These are phyloP conservation scores for Paecilomyces formosus DNA, from an alignment of 2,329 filamentous ascomycete genomes.

Conservation along the genomic window DNA sequence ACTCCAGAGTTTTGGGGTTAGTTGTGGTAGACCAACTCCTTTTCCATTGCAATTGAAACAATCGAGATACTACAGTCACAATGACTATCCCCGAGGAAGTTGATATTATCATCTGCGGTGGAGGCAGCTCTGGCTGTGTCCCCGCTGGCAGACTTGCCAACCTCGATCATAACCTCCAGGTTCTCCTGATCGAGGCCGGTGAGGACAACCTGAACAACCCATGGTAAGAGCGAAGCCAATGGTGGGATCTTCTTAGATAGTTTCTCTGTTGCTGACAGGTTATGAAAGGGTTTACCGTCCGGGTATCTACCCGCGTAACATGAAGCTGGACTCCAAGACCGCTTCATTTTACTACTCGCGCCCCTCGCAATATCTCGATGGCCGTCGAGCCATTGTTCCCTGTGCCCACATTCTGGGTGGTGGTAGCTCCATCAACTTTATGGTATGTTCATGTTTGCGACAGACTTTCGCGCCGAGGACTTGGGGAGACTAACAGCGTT, in stretches of 20 bases:
- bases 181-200: slow-evolving; percentile 63
- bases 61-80: not conserved
- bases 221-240: slow-evolving; percentile 35
- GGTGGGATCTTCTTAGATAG: not conserved
- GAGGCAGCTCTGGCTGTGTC: slow-evolving; percentile 52
- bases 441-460: slow-evolving; percentile 39
- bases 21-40: not conserved
- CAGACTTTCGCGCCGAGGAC: not conserved
- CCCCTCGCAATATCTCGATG: slow-evolving; percentile 64
- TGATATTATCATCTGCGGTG: slow-evolving; percentile 74
- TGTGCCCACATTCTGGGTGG: slow-evolving; percentile 66
- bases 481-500: slow-evolving; percentile 2
- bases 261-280: not conserved
- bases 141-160: slow-evolving; percentile 54
- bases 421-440: slow-evolving; percentile 70
- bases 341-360: slow-evolving; percentile 75
- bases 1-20: not conserved
- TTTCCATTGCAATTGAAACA: not conserved
- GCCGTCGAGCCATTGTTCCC: slow-evolving; percentile 66
- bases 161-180: slow-evolving; percentile 65
- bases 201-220: slow-evolving; percentile 72
- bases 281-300: slow-evolving; percentile 59
- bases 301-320: slow-evolving; percentile 70
- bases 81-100: slow-evolving; percentile 69
- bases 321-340: slow-evolving; percentile 73